Percentiles rank a stretch among this genome's conserved stretches.
Conservation (phyloP, 177 flowering plant genomes). For the Vitis hybrid region DNA sequence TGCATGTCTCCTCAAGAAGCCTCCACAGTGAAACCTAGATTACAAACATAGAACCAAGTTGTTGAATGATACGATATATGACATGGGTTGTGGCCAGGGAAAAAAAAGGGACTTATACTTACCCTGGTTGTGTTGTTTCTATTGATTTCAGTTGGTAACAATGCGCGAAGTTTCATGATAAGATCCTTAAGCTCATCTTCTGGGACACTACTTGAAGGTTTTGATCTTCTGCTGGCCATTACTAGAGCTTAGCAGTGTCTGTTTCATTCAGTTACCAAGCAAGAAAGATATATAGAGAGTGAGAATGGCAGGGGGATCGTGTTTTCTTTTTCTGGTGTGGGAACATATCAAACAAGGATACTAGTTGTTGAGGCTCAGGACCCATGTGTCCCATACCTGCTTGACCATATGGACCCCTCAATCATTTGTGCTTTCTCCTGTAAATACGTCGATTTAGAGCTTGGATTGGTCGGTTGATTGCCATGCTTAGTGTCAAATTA, state of each 20-base stretch:
- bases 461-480: neutral
- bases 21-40: neutral
- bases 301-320: neutral
- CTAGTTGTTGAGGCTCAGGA: neutral
- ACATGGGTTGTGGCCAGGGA: neutral
- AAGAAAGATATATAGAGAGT: neutral
- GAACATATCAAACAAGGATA: neutral
- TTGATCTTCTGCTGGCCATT: slow-evolving; percentile 13
- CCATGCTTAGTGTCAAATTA: too few species aligned
- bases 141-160: slow-evolving; percentile 7
- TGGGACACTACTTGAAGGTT: neutral
- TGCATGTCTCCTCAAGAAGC: slow-evolving; percentile 11
- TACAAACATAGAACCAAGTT: neutral
- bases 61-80: too few species aligned
- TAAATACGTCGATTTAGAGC: neutral
- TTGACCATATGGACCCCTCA: neutral
- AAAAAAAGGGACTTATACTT: neutral
- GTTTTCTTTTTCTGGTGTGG: neutral
- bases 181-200: slow-evolving; percentile 2
- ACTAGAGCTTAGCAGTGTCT: neutral
- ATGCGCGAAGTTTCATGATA: slow-evolving; percentile 3
- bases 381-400: neutral
- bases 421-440: neutral
- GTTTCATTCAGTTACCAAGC: neutral
- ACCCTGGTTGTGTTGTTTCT: slow-evolving; percentile 5